phyloP scores from a whole-genome alignment of 306 rosid species.

The Pyrus bretschneideri region DNA sequence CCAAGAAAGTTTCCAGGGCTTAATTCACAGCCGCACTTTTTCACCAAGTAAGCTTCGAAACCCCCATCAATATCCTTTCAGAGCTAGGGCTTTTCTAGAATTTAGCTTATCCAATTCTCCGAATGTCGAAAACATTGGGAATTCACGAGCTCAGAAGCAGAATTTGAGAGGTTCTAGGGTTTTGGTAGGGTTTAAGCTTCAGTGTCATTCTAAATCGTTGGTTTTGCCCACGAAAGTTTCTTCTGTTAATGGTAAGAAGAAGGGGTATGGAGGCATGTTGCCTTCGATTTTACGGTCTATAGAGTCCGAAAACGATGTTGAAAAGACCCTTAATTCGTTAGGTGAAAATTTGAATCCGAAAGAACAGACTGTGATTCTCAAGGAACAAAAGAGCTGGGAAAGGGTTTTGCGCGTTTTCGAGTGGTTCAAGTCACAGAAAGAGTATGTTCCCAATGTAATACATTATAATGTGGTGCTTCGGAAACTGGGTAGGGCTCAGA shows the following conservation, averaged over 20 bases:
- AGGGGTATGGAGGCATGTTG: conserved; percentile 39
- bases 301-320: conserved; percentile 30
- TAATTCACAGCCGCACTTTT: conserved; percentile 15
- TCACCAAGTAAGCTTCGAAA: conserved; percentile 24
- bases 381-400: conserved; percentile 57
- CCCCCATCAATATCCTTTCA: conserved; percentile 3
- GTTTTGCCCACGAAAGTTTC: conserved; percentile 24
- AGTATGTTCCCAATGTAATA: conserved; percentile 66
- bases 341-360: conserved; percentile 36
- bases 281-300: conserved; percentile 48
- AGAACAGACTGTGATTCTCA: conserved; percentile 68
- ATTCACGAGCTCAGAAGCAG: conserved; percentile 15
- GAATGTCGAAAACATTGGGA: not conserved
- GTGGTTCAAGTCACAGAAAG: conserved; percentile 60
- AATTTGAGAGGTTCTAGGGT: conserved; percentile 14
- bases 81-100: conserved; percentile 23
- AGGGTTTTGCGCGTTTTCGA: conserved; percentile 48
- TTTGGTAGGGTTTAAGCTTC: conserved; percentile 40
- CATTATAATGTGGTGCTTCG: conserved; percentile 87
- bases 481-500: conserved; percentile 59
- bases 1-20: conserved; percentile 28
- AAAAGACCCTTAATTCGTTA: conserved; percentile 37
- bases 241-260: conserved; percentile 25
- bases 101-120: conserved; percentile 10
- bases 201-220: conserved; percentile 33